Base-by-base conservation (phyloP, 2,329 filamentous ascomycete genomes). In the Colletotrichum caudatum region DNA sequence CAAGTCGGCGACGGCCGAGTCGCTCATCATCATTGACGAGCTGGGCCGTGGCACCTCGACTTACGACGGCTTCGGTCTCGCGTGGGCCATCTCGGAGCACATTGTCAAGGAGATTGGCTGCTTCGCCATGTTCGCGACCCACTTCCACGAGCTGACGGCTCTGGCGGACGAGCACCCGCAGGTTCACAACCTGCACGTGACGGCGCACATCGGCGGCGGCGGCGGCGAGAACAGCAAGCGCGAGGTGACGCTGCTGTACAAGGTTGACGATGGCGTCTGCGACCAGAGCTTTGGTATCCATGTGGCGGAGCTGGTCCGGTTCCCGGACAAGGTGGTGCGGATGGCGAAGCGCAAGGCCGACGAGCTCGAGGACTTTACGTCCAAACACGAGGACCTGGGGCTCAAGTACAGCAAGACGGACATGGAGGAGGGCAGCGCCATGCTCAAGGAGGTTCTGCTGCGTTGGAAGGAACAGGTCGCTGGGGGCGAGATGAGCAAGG, bases 301-400 rank as follows among this genome's bases (percentile, higher is more conserved):
- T 82, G 97, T 99, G 18, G 96, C 96, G 0, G 96, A 99, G 83
- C 88, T 99, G 7, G 96, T 99, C 26, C 91, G 95, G 56, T 99
- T 99, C 84, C 96, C 96, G 0, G 92, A 94, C 76, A 99, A 99
- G 84, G 97, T 99, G 20, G 93, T 99, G 72, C 94, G 94, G 74
- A 99, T 99, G 97, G 96, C 96, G n/a, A 97, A 97, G 84, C 90
- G 96, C 76, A 99, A 99, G 84, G 96, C 96, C 0, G 96, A 98
- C 81, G 97, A 99, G 85, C 87, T 99, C 46, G 96, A 99, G 81
- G 96, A 99, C 80, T 99, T 99, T 77, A 93, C 93, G 0, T 89
- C 89, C 62, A 95, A 94, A 82, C 90, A 93, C 76, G 91, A 93
- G 73, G 86, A 87, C 56, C 77, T 86, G 8, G 84, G 86, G 9